A percentile compares a stretch with the other conserved stretches of the same genome.
These are phyloP conservation scores for Allium fistulosum DNA, from an alignment of 106 monocot genomes.

Conservation along the genomic window DNA sequence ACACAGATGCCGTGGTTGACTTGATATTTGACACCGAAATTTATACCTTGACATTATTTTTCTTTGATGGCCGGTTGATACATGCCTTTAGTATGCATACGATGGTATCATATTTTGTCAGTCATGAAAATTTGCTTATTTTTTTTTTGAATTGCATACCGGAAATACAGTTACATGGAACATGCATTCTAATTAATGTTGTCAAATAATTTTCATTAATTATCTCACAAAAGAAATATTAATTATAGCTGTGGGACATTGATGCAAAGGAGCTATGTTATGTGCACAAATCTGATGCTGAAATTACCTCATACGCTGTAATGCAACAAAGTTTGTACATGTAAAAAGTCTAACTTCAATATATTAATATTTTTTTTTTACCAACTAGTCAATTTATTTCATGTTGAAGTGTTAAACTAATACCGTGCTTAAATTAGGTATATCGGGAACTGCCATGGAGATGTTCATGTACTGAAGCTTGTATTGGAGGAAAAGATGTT, in stretches of 20 bases:
- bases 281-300: slow-evolving; percentile 9
- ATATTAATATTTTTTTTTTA: background rate
- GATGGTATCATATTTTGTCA: too few species aligned
- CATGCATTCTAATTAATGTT: background rate
- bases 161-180: background rate
- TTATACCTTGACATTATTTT: background rate
- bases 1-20: background rate
- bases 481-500: slow-evolving; percentile 20
- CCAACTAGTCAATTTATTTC: background rate
- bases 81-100: too few species aligned
- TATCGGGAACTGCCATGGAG: slow-evolving; percentile 52
- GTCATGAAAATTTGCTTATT: background rate
- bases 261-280: slow-evolving; percentile 12
- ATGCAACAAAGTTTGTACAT: slow-evolving; percentile 17
- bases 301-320: slow-evolving; percentile 14
- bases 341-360: background rate
- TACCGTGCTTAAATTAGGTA: slow-evolving; percentile 24
- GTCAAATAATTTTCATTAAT: background rate
- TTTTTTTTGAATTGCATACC: background rate
- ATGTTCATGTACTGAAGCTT: slow-evolving; percentile 48
- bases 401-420: background rate
- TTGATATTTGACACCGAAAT: background rate
- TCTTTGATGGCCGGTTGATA: background rate
- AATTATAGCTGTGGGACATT: slow-evolving; percentile 14
- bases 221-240: background rate